Conservation (phyloP, 1,284 basidiomycete species). For the Heterobasidion parviporum region DNA sequence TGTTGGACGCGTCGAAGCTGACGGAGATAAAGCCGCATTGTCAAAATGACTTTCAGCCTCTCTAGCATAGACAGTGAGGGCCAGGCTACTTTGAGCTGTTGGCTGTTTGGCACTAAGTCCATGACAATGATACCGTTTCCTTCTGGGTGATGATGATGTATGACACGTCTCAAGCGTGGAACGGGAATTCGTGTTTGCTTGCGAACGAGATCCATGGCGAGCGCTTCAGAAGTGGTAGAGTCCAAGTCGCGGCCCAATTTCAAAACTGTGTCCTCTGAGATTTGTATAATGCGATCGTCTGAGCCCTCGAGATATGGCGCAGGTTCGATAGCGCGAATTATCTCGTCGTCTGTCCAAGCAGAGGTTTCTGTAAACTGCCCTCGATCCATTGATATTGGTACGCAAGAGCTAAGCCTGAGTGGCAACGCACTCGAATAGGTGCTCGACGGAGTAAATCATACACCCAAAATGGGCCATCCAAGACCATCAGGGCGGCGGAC, state of each 20-base stretch:
- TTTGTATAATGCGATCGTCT: not conserved
- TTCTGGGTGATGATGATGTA: constrained; percentile 1
- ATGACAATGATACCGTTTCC: constrained; percentile 12
- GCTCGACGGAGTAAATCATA: too few species aligned
- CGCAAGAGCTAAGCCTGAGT: too few species aligned
- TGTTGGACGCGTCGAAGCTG: constrained; percentile 17
- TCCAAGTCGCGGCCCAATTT: not conserved
- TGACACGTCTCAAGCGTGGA: constrained; percentile 14
- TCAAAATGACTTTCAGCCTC: constrained; percentile 18
- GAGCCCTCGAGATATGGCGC: not conserved
- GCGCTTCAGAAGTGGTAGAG: constrained; percentile 9
- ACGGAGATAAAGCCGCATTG: constrained; percentile 19
- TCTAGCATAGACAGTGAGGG: constrained; percentile 12
- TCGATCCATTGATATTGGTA: too few species aligned
- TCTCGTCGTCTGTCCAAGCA: not conserved
- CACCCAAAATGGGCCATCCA: too few species aligned
- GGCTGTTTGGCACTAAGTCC: constrained; percentile 17
- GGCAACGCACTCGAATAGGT: too few species aligned
- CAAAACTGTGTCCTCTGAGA: not conserved
- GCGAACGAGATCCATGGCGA: constrained; percentile 13
- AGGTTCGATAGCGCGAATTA: not conserved
- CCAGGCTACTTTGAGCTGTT: constrained; percentile 18
- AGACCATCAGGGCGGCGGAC: too few species aligned
- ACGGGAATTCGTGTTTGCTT: constrained; percentile 16
- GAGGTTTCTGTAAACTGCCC: too few species aligned